phyloP scores from a whole-genome alignment of 2,329 filamentous ascomycete species.

The Polychaeton citri region DNA sequence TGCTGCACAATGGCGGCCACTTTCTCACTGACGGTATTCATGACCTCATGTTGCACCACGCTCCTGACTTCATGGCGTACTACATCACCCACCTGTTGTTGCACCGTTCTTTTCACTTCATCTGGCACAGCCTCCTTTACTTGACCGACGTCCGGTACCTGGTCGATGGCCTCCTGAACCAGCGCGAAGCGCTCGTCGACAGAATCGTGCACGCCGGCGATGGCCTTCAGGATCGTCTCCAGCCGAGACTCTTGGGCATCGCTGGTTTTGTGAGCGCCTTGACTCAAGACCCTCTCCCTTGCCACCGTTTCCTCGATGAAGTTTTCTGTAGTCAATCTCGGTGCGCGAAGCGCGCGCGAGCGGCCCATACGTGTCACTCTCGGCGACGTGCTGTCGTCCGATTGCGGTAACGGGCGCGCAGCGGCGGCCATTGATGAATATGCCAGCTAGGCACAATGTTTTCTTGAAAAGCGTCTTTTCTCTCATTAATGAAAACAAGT shows the following conservation, averaged over 20 bases:
- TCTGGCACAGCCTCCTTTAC: background rate
- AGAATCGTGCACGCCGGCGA: constrained; percentile 1
- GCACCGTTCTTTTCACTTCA: background rate
- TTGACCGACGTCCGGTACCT: background rate
- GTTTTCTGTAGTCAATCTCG: background rate
- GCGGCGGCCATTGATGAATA: too few species aligned
- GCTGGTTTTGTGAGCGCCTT: background rate
- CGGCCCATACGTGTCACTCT: too few species aligned
- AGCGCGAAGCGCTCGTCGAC: constrained; percentile 1
- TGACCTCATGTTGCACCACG: constrained; percentile 1
- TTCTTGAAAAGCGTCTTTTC: too few species aligned
- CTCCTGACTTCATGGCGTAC: background rate
- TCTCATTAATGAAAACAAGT: too few species aligned
- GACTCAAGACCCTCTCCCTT: too few species aligned
- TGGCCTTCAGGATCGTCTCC: constrained; percentile 1
- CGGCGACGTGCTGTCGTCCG: too few species aligned
- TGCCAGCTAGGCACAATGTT: too few species aligned
- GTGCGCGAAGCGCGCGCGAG: too few species aligned
- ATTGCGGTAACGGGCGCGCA: too few species aligned
- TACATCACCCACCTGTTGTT: constrained; percentile 1
- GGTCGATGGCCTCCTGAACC: constrained; percentile 1
- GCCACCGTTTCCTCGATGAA: constrained; percentile 1
- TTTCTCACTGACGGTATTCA: too few species aligned
- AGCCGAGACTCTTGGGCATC: background rate
- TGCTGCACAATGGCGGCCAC: too few species aligned